Evolutionary conservation across 1,284 basidiomycete genomes (phyloP), one percentile per base, ranked within the genome.

Genomic region (Spongispora temasekensis): DNA sequence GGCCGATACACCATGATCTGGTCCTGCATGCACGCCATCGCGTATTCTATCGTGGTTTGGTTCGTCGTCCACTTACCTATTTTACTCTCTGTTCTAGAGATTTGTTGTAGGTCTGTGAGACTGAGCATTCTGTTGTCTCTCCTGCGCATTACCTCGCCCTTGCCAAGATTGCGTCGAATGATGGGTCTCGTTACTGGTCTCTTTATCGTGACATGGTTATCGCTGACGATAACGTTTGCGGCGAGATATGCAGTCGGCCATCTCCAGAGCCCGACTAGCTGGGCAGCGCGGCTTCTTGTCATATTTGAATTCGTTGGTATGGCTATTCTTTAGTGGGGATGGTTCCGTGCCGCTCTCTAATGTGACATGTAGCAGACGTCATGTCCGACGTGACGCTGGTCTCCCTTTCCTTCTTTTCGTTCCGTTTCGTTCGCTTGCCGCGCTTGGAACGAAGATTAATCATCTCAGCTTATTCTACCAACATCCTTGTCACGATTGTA

Each of bases 91-190:
- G 5, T 40, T 12, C 5, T 25, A n/a, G 28, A 32, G 19, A 44
- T 10, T 27, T 32, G 32, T 27, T 53, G 6, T 32, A 69, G 68
- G 69, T 60, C 54, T 3, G 57, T 46, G 25, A 66, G 69, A 50
- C 54, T 64, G 51, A 67, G 69, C 28, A 48, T 70, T 30, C 37
- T 74, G 21, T 46, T 63, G 23, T 73, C 71, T 5, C 60, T 71
- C 21, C 23, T 57, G 19, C 69, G 53, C n/a, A 53, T 71, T 35
- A 56, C 57, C 19, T 52, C 46, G 5, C 55, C 57, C 25, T 53
- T 58, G 21, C 63, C 32, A 19, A 59, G 42, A 15, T 48, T 55
- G n/a, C 67, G 60, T 35, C 61, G 59, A 35, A 40, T 42, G 51
- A 59, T 64, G 46, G 13, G 65, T 50, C n/a, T 50, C 23, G 37